These are phyloP conservation scores for Cystofilobasidium bisporidii DNA, from an alignment of 768 basidiomycete genomes.

Conservation along the genomic window DNA sequence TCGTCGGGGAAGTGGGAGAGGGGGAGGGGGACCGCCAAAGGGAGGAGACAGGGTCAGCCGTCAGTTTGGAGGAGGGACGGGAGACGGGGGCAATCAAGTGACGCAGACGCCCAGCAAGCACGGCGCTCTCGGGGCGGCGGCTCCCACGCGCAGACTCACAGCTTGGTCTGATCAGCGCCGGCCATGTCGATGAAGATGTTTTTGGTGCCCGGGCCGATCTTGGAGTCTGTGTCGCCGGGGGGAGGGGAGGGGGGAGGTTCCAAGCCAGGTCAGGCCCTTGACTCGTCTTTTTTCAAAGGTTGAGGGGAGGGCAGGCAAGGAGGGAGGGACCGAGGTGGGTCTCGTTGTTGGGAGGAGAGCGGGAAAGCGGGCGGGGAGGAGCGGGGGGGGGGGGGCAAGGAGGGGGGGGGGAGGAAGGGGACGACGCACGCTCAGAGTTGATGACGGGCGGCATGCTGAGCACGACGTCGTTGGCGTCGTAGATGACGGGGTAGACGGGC, in stretches of 20 bases:
- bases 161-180: conserved; percentile 91
- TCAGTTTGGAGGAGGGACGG: too few species aligned
- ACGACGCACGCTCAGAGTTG: conserved; percentile 62
- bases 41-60: neutral
- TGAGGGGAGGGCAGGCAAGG: neutral
- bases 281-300: too few species aligned
- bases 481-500: conserved; percentile 95
- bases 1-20: too few species aligned
- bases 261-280: too few species aligned
- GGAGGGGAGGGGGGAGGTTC: too few species aligned
- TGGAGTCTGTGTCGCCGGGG: conserved; percentile 67
- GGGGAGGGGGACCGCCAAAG: neutral
- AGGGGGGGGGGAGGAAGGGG: too few species aligned
- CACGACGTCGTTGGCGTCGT: conserved; percentile 76
- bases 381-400: too few species aligned
- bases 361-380: neutral
- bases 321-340: too few species aligned
- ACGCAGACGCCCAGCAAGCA: too few species aligned
- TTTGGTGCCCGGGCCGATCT: conserved; percentile 83
- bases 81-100: too few species aligned
- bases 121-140: too few species aligned
- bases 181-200: conserved; percentile 97
- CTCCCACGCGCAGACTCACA: conserved; percentile 43
- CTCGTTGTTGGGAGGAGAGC: neutral
- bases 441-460: conserved; percentile 97